These are phyloP conservation scores for Cadophora sp. DNA, from an alignment of 2,329 filamentous ascomycete species.

Conservation along the genomic window DNA sequence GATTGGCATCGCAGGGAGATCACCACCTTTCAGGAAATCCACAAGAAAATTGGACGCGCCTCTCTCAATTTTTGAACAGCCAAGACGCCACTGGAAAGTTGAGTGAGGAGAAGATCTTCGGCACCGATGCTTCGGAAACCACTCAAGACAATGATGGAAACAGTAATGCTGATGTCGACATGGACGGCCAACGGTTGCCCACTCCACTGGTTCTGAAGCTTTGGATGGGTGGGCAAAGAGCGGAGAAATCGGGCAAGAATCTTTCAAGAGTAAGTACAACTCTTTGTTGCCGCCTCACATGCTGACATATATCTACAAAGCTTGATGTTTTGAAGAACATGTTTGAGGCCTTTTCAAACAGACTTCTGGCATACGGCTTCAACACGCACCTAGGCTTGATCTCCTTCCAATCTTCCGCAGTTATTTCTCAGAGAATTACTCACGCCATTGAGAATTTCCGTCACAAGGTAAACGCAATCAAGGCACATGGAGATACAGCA, in stretches of 20 bases:
- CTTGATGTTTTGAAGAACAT: conserved; percentile 27
- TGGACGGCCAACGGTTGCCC: not conserved
- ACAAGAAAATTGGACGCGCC: conserved; percentile 13
- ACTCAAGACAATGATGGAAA: not conserved
- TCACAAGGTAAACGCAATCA: conserved; percentile 19
- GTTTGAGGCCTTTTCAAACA: conserved; percentile 25
- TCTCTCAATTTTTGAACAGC: conserved; percentile 16
- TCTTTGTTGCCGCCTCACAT: too few relatives aligned
- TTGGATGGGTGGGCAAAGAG: conserved; percentile 4
- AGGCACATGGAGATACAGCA: conserved; percentile 19
- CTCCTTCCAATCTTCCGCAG: conserved; percentile 20
- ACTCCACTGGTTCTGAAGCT: conserved; percentile 21
- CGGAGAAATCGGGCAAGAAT: conserved; percentile 15
- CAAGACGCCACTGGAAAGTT: conserved; percentile 15
- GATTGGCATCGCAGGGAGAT: conserved; percentile 14
- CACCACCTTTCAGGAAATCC: not conserved
- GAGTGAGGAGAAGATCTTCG: conserved; percentile 15
- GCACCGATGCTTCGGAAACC: not conserved
- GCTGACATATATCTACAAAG: conserved; percentile 6
- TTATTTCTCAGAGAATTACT: conserved; percentile 12
- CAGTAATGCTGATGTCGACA: conserved; percentile 10
- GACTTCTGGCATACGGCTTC: conserved; percentile 23
- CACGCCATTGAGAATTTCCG: conserved; percentile 24
- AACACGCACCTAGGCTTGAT: conserved; percentile 23
- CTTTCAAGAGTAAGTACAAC: conserved; percentile 17